Conservation (phyloP, 208 protist genomes). For the Trypanosoma melophagium region DNA sequence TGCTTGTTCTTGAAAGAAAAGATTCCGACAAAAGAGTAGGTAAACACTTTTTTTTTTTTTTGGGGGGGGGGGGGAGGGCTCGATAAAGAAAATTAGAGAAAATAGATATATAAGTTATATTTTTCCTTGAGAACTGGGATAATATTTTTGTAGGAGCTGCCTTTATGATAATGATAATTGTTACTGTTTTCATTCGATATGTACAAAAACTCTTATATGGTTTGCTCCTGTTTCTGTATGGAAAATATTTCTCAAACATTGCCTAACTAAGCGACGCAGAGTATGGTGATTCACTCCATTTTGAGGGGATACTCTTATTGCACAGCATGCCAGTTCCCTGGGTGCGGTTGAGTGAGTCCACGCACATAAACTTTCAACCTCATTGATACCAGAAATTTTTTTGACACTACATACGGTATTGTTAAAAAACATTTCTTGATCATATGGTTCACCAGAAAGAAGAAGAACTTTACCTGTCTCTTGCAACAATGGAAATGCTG, state of each 20-base stretch:
- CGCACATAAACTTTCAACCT: constrained; percentile 30
- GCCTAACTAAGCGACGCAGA: constrained; percentile 8
- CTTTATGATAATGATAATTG: background rate
- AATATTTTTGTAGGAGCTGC: background rate
- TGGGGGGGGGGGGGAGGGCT: too few relatives aligned
- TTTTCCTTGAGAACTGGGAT: too few relatives aligned
- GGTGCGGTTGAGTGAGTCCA: constrained; percentile 71
- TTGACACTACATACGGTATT: constrained; percentile 38
- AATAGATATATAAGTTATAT: background rate
- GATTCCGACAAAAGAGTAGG: too few relatives aligned
- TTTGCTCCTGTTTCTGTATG: background rate
- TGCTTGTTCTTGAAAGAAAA: too few relatives aligned
- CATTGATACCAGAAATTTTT: constrained; percentile 15
- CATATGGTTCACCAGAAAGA: constrained; percentile 35
- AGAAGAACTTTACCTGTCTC: constrained; percentile 80
- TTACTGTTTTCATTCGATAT: constrained; percentile 28
- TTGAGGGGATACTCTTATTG: constrained; percentile 20
- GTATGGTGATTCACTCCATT: constrained; percentile 25
- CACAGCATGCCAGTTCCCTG: constrained; percentile 52
- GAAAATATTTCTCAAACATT: constrained; percentile 14
- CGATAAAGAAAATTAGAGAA: background rate
- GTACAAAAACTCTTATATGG: constrained; percentile 28
- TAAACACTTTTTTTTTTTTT: too few relatives aligned
- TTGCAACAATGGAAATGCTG: constrained; percentile 71
- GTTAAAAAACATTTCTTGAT: constrained; percentile 28